These are phyloP conservation scores for Aleurites moluccanus DNA, from an alignment of 441 rosid species.

Conservation along the genomic window DNA sequence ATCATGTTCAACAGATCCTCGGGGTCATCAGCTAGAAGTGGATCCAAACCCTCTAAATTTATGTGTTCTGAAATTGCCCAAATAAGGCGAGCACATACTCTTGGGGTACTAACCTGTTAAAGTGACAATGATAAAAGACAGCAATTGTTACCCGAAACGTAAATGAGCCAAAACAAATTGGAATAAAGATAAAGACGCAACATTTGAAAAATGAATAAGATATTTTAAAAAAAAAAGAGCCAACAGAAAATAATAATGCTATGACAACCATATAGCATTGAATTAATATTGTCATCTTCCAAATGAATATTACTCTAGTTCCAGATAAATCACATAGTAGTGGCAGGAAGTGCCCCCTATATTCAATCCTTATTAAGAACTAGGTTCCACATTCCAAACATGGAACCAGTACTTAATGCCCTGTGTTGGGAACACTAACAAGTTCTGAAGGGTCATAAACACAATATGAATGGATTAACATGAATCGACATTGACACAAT, in stretches of 20 bases:
- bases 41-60: slow-evolving; percentile 96
- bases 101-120: slow-evolving; percentile 75
- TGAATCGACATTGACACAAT: not conserved
- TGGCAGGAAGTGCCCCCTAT: not conserved
- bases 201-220: slow-evolving; percentile 6
- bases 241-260: not conserved
- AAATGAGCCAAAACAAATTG: not conserved
- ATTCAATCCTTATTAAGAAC: not conserved
- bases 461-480: not conserved
- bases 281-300: not conserved
- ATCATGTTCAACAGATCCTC: slow-evolving; percentile 88
- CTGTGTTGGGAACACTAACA: not conserved
- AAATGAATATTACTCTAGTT: slow-evolving; percentile 2
- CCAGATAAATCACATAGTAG: not conserved
- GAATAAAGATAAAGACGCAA: not conserved
- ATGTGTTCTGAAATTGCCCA: slow-evolving; percentile 96
- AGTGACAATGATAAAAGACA: slow-evolving; percentile 11
- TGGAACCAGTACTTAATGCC: not conserved
- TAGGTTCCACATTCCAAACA: slow-evolving; percentile 9
- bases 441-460: not conserved
- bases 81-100: slow-evolving; percentile 77
- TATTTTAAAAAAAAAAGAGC: slow-evolving; percentile 9
- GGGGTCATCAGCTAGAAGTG: slow-evolving; percentile 99
- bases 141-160: not conserved
- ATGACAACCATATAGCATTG: not conserved